Percentiles rank a stretch among this genome's conserved stretches.
Conservation (phyloP, 768 basidiomycete species). For the Tylopilus cervinicoccineus region DNA sequence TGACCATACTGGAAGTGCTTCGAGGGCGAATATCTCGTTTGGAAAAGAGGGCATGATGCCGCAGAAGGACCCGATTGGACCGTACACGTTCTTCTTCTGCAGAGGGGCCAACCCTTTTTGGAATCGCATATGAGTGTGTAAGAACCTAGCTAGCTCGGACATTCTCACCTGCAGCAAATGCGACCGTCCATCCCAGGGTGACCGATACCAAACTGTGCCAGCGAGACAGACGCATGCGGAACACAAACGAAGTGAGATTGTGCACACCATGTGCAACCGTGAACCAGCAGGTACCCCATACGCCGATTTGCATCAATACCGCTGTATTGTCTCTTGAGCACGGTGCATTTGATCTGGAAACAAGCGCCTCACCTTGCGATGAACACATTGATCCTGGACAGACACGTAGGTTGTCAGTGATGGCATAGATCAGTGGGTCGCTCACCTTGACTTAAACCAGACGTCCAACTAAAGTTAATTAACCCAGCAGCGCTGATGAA, state of each 20-base stretch:
- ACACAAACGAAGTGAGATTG: conserved; percentile 61
- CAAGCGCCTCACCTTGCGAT: conserved; percentile 48
- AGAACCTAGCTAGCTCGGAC: background rate
- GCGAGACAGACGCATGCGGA: conserved; percentile 49
- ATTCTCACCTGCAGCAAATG: conserved; percentile 48
- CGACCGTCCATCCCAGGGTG: conserved; percentile 50
- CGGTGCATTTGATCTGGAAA: background rate
- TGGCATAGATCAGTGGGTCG: background rate
- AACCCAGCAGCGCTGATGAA: conserved; percentile 51
- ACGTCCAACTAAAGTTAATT: conserved; percentile 50
- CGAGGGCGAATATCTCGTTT: conserved; percentile 46
- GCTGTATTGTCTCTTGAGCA: conserved; percentile 33
- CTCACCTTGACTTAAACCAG: conserved; percentile 48
- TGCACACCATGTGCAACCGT: conserved; percentile 62
- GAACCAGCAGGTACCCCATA: conserved; percentile 61
- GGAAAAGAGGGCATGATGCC: conserved; percentile 43
- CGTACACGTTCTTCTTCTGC: conserved; percentile 43
- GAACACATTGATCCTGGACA: conserved; percentile 46
- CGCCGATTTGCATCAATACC: conserved; percentile 56
- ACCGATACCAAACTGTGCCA: conserved; percentile 44
- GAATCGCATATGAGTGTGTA: background rate
- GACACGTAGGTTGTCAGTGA: conserved; percentile 1
- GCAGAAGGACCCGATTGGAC: conserved; percentile 49
- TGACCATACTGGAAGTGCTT: conserved; percentile 55
- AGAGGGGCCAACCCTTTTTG: conserved; percentile 37